Percentiles rank a stretch among this genome's conserved stretches.
Conservation (phyloP, 768 basidiomycete species). For the Tricholomella constricta region DNA sequence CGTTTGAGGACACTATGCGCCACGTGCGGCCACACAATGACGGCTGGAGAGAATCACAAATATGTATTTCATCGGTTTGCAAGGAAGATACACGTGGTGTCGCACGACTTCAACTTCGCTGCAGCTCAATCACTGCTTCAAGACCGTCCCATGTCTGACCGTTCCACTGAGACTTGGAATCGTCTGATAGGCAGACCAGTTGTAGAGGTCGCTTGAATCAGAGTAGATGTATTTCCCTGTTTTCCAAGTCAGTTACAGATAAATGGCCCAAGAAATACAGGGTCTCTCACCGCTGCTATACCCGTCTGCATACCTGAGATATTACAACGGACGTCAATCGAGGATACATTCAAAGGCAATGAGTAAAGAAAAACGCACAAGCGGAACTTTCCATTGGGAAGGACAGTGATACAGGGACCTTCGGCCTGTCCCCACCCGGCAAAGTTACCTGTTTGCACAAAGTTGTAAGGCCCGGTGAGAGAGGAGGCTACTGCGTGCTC, state of each 20-base stretch:
- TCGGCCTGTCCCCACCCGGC: conserved; percentile 38
- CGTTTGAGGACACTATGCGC: no score
- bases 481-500: conserved; percentile 34
- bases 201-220: conserved; percentile 35
- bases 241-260: background rate
- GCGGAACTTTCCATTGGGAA: conserved; percentile 34
- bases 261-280: background rate
- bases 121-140: conserved; percentile 25
- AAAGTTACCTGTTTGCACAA: conserved; percentile 36
- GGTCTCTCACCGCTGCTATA: conserved; percentile 25
- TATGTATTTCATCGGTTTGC: no score
- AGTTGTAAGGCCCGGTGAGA: conserved; percentile 35
- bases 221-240: conserved; percentile 37
- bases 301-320: conserved; percentile 31
- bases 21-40: no score
- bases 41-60: no score
- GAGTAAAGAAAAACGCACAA: conserved; percentile 22
- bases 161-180: conserved; percentile 31
- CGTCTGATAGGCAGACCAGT: conserved; percentile 31
- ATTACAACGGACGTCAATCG: background rate
- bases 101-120: no score
- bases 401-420: conserved; percentile 31
- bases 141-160: conserved; percentile 34
- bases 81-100: no score
- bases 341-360: background rate